A percentile compares a stretch with the other conserved stretches of the same genome.
phyloP scores from a whole-genome alignment of 2,329 filamentous ascomycete genomes.

The Fusarium sp. region DNA sequence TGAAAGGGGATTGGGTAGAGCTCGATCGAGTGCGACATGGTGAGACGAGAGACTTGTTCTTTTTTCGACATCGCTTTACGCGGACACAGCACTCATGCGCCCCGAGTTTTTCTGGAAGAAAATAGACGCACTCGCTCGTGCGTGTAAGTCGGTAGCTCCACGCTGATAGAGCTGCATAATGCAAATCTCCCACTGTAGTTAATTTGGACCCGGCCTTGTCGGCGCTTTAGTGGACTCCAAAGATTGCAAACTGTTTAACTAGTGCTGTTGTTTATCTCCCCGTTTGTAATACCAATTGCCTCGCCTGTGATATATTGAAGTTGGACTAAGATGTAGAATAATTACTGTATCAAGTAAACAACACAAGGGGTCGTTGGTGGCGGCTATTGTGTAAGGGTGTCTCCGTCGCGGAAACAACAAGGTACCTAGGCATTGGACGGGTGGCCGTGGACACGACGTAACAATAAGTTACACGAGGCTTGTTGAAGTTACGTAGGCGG shows the following conservation, averaged over 20 bases:
- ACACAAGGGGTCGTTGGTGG: neutral
- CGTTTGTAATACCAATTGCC: neutral
- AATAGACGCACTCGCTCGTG: neutral
- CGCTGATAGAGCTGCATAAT: conserved; percentile 30
- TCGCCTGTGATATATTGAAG: neutral
- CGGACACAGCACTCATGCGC: conserved; percentile 1
- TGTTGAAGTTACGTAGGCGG: conserved; percentile 16
- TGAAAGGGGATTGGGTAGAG: conserved; percentile 26
- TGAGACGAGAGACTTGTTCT: conserved; percentile 5
- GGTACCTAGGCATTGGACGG: neutral
- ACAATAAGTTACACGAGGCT: conserved; percentile 8
- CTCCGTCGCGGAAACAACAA: neutral
- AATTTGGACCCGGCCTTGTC: conserved; percentile 29
- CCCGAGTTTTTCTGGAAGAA: conserved; percentile 22
- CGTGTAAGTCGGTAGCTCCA: conserved; percentile 21
- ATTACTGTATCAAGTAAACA: conserved; percentile 10
- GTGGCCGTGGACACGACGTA: neutral
- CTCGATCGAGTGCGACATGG: conserved; percentile 4
- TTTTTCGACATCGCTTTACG: conserved; percentile 3
- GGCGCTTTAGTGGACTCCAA: conserved; percentile 35
- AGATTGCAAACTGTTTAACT: conserved; percentile 24
- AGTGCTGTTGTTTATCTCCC: conserved; percentile 1
- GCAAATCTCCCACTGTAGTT: conserved; percentile 29
- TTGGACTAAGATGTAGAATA: conserved; percentile 18
- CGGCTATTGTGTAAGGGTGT: conserved; percentile 14